These are phyloP conservation scores for Elaeagnus macrophylla DNA, from an alignment of 306 rosid species.

Conservation along the genomic window DNA sequence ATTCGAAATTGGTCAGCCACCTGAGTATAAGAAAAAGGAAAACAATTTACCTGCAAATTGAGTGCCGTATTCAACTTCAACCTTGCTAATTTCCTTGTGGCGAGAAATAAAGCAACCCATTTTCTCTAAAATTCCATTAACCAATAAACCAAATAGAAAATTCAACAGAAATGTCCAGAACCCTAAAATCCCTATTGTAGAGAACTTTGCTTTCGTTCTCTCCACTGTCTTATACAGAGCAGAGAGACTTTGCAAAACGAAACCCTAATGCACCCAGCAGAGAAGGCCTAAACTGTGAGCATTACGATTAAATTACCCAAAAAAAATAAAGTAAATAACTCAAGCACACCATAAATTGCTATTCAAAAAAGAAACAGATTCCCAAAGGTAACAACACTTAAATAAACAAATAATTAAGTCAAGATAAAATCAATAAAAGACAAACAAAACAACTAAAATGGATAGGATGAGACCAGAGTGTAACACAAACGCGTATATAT, in stretches of 20 bases:
- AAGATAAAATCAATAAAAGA: no score
- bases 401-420: no score
- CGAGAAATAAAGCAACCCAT: slow-evolving; percentile 42
- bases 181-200: not conserved
- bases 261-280: no score
- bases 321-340: no score
- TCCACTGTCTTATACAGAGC: slow-evolving; percentile 5
- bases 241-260: slow-evolving; percentile 12
- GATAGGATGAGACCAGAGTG: no score
- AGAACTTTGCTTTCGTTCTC: not conserved
- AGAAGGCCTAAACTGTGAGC: no score
- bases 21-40: not conserved
- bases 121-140: slow-evolving; percentile 2
- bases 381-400: no score
- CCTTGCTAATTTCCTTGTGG: slow-evolving; percentile 36
- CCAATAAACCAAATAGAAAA: not conserved
- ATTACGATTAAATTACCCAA: no score
- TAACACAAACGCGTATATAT: no score
- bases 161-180: slow-evolving; percentile 1
- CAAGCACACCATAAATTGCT: no score
- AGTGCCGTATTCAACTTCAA: slow-evolving; percentile 32
- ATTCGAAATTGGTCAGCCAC: not conserved
- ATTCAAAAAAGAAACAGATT: no score
- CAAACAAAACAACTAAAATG: no score
- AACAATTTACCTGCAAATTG: slow-evolving; percentile 27